These are phyloP conservation scores for Epichloe brachyelytri DNA, from an alignment of 2,329 filamentous ascomycete species.

Conservation along the genomic window DNA sequence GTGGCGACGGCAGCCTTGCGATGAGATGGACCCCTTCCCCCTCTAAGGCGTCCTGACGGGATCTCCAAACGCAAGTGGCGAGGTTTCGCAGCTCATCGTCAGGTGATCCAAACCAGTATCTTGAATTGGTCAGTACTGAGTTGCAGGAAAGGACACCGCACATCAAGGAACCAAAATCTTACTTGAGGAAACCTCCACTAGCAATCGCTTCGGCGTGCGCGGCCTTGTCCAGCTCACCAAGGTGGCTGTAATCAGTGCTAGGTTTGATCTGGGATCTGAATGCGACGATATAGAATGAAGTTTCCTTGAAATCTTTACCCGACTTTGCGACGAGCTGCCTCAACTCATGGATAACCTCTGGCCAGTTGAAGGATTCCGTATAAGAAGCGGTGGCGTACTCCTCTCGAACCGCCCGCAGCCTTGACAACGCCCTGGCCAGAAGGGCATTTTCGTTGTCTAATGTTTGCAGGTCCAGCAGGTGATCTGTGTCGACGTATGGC, in stretches of 20 bases:
- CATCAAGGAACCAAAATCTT: conserved; percentile 15
- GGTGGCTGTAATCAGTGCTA: conserved; percentile 51
- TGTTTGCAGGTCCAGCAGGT: conserved; percentile 59
- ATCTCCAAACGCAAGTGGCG: conserved; percentile 64
- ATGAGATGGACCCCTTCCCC: conserved; percentile 49
- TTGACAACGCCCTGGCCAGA: conserved; percentile 57
- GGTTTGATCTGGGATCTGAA: conserved; percentile 65
- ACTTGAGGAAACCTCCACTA: conserved; percentile 74
- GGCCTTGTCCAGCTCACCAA: conserved; percentile 62
- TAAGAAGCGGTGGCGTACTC: conserved; percentile 73
- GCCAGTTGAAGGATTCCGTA: conserved; percentile 65
- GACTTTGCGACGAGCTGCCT: conserved; percentile 33
- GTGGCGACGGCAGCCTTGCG: conserved; percentile 52
- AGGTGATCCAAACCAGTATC: conserved; percentile 78
- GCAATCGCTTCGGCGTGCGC: conserved; percentile 69
- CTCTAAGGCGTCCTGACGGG: conserved; percentile 42
- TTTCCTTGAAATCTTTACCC: conserved; percentile 42
- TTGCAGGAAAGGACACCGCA: not conserved
- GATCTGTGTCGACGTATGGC: conserved; percentile 57
- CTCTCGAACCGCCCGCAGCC: conserved; percentile 45
- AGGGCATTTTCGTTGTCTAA: conserved; percentile 54
- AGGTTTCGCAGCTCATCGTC: conserved; percentile 61
- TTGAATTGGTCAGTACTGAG: conserved; percentile 18
- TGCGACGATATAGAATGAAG: conserved; percentile 69
- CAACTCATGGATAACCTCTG: conserved; percentile 45